Base-by-base conservation (phyloP, 192 early-diverging fungal genomes). In the Coemansia interrupta region DNA sequence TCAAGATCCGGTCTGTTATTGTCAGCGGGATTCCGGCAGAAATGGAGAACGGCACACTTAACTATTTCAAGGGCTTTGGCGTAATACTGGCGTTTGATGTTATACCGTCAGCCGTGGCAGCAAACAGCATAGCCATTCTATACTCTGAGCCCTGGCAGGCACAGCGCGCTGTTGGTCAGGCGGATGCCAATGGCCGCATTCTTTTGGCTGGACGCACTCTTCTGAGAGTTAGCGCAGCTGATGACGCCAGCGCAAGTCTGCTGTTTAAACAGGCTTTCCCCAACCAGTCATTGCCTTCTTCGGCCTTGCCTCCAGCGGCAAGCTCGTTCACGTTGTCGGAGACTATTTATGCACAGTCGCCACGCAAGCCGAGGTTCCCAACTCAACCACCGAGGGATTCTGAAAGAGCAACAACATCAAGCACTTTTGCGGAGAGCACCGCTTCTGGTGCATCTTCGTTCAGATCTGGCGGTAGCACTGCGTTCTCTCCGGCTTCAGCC, bases 131-230 rank as follows among this genome's bases (percentile, higher is more conserved):
- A 54, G 74, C 74, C 10, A 39, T 78, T 13, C 46, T 78, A 11
- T 78, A 71, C 12, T 45, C 68, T 1, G 68, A 78, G 61, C 74
- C 74, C 14, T 78, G 74, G 74, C 74, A 78, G 65, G 74, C 74
- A 2, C 74, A 71, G 64, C 74, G 62, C 29, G 74, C 65, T 19
- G 45, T 64, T 18, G 55, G 61, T 5, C 68, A 64, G 23, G 64
- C 56, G 6, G 74, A 64, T 42, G 20, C 28, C 50, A 56, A 18
- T 24, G 64, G 74, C 2, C 64, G 68, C 23, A 58, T 71, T 20
- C 58, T 67, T 15, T 45, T 78, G 6, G 64, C 56, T n/a, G 58
- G 46, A 42, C 68, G 64, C 29, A 64, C 54, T 3, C 39, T 78
- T 38, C 56, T 56, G 7, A 32, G 45, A 1, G 48, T 78, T 19